Base-by-base conservation (phyloP, 139 green algal species). In the Raphidocelis subcapitata region DNA sequence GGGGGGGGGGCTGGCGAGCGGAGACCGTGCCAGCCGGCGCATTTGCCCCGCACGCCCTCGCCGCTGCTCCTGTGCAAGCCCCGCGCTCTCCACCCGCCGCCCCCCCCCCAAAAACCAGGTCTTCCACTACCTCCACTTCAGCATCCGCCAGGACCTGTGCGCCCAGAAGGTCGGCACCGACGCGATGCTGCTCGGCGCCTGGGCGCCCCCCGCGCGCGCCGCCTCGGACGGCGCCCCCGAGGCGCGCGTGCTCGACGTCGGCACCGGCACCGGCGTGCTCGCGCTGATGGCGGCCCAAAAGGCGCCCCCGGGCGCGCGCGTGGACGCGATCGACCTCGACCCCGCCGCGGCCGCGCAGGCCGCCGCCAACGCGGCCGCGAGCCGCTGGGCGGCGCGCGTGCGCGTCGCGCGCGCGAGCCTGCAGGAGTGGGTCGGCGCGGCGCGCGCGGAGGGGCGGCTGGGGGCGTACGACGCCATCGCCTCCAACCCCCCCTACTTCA, bases 401-500 rank as follows among this genome's bases (percentile, higher is more conserved):
- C 18, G 16, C 2, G 69, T 84, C 26, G 44, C 46, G 23, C 77
- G 83, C 33, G 24, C 31, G 10, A 73, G 71, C 33, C 63, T 87
- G 31, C 82, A 87, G 44, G 29, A 82, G 3, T 77, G 79, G 47
- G 69, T 51, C n/a, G 52, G 15, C 20, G 71, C 35, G 5, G 35
- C 61, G n/a, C 24, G 24, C 14, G 61, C n/a, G 15, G 16, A 5
- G n/a, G 46, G 3, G 35, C 24, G 32, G 2, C 41, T 0, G 28
- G 5, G 33, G 12, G 3, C 47, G 26, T 88, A 81, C 24, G 76
- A 83, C 24, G 3, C 80, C 0, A 85, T 88, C 56, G 80, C 85
- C 70, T 75, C n/a, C 65, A 88, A 88, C 69, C 82, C 82, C 33
- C 82, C 82, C 1, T 88, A 74, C 29, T 88, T 88, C 28, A 33